Percentiles rank a stretch among this genome's conserved stretches.
Conservation (phyloP, 352 stramenopile genomes). For the Pythium myriotylum region DNA sequence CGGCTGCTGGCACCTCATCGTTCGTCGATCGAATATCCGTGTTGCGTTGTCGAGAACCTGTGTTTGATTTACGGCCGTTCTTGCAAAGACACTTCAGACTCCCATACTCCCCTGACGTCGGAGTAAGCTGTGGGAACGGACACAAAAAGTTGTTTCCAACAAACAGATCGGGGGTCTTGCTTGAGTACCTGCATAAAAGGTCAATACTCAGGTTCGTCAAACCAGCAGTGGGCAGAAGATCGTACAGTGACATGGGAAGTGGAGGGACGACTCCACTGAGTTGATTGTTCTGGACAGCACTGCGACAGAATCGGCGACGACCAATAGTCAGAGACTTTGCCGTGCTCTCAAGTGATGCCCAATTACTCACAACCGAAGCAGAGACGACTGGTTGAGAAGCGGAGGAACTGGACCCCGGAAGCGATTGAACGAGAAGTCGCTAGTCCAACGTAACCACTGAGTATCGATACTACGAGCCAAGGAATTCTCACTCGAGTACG, state of each 20-base stretch:
- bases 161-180: conserved; percentile 14
- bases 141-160: conserved; percentile 32
- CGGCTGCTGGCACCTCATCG: conserved; percentile 3
- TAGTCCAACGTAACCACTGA: conserved; percentile 15
- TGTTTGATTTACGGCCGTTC: conserved; percentile 10
- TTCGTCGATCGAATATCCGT: too few relatives aligned
- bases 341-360: background rate
- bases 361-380: conserved; percentile 51
- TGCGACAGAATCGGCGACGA: background rate
- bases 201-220: background rate
- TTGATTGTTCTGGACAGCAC: conserved; percentile 23
- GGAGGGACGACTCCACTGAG: conserved; percentile 17
- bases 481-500: too few relatives aligned
- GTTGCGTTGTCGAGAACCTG: background rate
- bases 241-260: conserved; percentile 23
- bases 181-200: background rate
- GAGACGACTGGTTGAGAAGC: conserved; percentile 46
- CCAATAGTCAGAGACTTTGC: too few relatives aligned
- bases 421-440: conserved; percentile 52
- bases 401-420: conserved; percentile 42
- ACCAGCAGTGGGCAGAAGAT: background rate
- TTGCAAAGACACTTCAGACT: conserved; percentile 21
- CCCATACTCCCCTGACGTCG: conserved; percentile 1
- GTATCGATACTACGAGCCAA: too few relatives aligned
- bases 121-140: conserved; percentile 20